Evolutionary conservation across 2,329 filamentous ascomycete species (phyloP).

Genomic region (Nemania bipapillata): DNA sequence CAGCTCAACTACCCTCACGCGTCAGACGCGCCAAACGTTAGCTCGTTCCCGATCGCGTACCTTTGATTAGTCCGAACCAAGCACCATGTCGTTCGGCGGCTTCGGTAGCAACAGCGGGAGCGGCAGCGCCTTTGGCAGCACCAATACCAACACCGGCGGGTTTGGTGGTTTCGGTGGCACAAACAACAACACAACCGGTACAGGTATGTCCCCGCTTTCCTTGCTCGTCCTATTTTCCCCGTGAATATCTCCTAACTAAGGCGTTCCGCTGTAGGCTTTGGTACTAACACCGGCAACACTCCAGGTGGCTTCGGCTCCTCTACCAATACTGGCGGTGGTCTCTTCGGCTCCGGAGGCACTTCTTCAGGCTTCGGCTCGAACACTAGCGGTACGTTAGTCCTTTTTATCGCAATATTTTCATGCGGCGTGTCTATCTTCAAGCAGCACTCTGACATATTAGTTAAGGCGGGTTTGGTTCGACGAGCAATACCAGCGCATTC

Average conservation of each 20-base stretch:
- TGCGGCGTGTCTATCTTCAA: not conserved
- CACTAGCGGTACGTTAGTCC: constrained; percentile 53
- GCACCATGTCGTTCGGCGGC: constrained; percentile 66
- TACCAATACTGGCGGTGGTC: constrained; percentile 50
- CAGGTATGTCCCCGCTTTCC: constrained; percentile 62
- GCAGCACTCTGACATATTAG: constrained; percentile 38
- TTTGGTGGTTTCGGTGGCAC: constrained; percentile 69
- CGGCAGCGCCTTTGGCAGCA: constrained; percentile 64
- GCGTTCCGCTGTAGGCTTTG: constrained; percentile 47
- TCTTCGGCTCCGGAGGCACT: constrained; percentile 50
- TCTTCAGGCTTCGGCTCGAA: constrained; percentile 55
- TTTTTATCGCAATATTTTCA: constrained; percentile 6
- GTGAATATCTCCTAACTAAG: constrained; percentile 24
- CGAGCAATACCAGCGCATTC: constrained; percentile 58
- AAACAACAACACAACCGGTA: constrained; percentile 55
- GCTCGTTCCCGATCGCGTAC: constrained; percentile 37
- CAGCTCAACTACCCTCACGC: constrained; percentile 44
- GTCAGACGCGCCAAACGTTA: constrained; percentile 48
- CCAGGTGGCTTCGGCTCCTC: constrained; percentile 51
- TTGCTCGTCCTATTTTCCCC: constrained; percentile 26
- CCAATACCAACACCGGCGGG: constrained; percentile 61
- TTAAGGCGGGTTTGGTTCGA: constrained; percentile 58
- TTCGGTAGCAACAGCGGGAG: constrained; percentile 64
- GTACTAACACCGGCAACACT: constrained; percentile 41
- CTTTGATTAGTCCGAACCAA: constrained; percentile 31